Conservation (phyloP, 352 stramenopile genomes). For the Phytophthora megakarya region DNA sequence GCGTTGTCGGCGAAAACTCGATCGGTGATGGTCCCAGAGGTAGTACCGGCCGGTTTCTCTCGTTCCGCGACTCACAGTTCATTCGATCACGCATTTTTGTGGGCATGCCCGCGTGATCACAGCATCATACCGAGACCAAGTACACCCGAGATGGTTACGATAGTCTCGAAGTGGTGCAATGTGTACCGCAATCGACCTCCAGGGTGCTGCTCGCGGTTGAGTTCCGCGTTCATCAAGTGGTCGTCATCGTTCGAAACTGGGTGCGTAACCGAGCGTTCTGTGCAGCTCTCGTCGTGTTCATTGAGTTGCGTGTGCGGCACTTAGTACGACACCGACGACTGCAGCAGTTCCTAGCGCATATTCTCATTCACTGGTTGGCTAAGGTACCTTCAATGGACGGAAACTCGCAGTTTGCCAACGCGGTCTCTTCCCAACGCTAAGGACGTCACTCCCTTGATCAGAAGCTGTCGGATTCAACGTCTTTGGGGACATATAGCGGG, state of each 20-base stretch:
- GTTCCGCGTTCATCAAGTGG: conserved; percentile 39
- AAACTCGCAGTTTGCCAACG: conserved; percentile 10
- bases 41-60: no score
- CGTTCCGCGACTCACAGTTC: no score
- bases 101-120: no score
- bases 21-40: no score
- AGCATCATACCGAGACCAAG: no score
- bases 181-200: no score
- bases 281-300: conserved; percentile 53
- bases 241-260: conserved; percentile 48
- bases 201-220: conserved; percentile 51
- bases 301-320: conserved; percentile 54
- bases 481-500: conserved; percentile 33
- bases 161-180: no score
- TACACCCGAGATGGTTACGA: no score
- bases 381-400: conserved; percentile 58
- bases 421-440: background rate
- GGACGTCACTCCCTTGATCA: no score
- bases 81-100: no score
- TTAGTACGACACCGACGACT: conserved; percentile 54
- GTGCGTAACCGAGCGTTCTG: conserved; percentile 54
- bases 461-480: conserved; percentile 54
- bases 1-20: no score
- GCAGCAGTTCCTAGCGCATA: conserved; percentile 61
- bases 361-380: conserved; percentile 65